phyloP scores from a whole-genome alignment of 768 basidiomycete genomes.

The Auriscalpium orientale region DNA sequence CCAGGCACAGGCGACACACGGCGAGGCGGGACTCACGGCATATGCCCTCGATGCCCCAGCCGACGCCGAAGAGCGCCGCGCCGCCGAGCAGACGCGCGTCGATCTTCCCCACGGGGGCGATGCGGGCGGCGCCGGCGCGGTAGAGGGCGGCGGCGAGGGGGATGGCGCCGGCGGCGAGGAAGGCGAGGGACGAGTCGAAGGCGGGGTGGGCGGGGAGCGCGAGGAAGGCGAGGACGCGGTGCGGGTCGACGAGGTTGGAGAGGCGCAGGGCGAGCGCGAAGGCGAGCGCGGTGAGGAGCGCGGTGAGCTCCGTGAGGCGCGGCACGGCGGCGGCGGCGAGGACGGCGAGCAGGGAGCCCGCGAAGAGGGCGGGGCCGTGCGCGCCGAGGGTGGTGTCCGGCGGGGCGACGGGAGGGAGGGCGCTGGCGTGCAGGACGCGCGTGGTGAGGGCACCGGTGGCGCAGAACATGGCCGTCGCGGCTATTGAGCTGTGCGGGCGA shows the following conservation, averaged over 20 bases:
- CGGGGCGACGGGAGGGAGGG: conserved; percentile 22
- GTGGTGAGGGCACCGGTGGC: conserved; percentile 40
- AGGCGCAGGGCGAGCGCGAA: conserved; percentile 50
- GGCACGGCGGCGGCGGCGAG: conserved; percentile 3
- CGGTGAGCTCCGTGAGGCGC: conserved; percentile 13
- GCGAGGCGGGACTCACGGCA: conserved; percentile 42
- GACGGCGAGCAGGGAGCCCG: conserved; percentile 18
- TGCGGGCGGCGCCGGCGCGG: conserved; percentile 30
- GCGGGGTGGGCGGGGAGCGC: conserved; percentile 38
- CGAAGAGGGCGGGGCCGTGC: conserved; percentile 19
- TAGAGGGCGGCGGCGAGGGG: conserved; percentile 40
- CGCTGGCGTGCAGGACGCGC: conserved; percentile 27
- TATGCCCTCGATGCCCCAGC: conserved; percentile 54
- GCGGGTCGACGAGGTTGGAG: conserved; percentile 43
- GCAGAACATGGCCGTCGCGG: conserved; percentile 48
- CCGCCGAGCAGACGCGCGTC: conserved; percentile 42
- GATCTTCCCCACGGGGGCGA: conserved; percentile 33
- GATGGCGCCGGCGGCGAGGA: conserved; percentile 46
- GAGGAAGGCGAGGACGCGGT: conserved; percentile 45
- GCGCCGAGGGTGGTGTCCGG: conserved; percentile 18
- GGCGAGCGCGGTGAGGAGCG: conserved; percentile 35
- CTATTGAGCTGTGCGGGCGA: conserved; percentile 36
- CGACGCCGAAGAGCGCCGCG: conserved; percentile 50
- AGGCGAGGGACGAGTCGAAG: conserved; percentile 51
- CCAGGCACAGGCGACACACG: neutral